Evolutionary conservation across 495 filamentous ascomycete genomes (phyloP).

Genomic region (Aspergillus steynii): DNA sequence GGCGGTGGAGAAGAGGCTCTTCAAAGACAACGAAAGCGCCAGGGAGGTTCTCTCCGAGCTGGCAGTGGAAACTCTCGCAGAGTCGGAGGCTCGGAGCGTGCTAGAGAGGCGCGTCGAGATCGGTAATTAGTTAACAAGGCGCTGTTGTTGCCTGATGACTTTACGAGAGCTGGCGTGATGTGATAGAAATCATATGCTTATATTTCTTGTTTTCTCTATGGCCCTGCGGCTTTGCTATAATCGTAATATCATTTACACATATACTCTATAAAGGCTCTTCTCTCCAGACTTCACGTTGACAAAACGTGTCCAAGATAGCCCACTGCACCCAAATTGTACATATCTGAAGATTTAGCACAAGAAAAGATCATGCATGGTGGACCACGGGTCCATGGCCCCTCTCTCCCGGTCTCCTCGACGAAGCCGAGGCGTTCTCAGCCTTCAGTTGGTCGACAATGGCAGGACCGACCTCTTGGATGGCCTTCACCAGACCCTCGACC

Average conservation of each 20-base stretch:
- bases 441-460: constrained; percentile 43
- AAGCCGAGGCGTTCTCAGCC: constrained; percentile 10
- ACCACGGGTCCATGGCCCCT: constrained; percentile 40
- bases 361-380: constrained; percentile 20
- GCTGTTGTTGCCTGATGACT: neutral
- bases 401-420: constrained; percentile 31
- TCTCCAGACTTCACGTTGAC: neutral
- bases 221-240: neutral
- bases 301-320: neutral
- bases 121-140: constrained; percentile 27
- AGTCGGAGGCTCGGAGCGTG: constrained; percentile 73
- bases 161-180: neutral
- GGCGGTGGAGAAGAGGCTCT: constrained; percentile 74
- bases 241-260: neutral
- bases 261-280: neutral
- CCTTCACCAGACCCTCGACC: constrained; percentile 72
- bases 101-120: constrained; percentile 77
- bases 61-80: constrained; percentile 61
- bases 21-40: constrained; percentile 77
- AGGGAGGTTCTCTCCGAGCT: constrained; percentile 70
- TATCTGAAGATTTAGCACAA: neutral
- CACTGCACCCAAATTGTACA: neutral
- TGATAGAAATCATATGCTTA: constrained; percentile 3
- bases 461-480: constrained; percentile 66
- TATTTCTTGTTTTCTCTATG: neutral